Evolutionary conservation across 169 alveolate genomes (phyloP).

Genomic region (Eimeria maxima): DNA sequence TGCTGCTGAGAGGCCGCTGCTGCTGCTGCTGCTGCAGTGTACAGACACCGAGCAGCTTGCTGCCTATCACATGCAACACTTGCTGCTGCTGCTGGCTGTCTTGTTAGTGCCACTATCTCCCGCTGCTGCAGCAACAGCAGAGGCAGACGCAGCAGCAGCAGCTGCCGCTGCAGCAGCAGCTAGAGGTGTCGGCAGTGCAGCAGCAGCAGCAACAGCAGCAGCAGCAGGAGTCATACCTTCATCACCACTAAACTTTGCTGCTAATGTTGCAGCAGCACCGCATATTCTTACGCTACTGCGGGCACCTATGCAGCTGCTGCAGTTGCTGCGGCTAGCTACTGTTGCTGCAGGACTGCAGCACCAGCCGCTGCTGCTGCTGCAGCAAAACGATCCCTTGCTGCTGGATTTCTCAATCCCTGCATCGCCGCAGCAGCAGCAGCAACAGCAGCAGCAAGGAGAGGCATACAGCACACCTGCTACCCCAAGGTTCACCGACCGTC

Average conservation of each 20-base stretch:
- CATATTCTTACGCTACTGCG: conserved; percentile 53
- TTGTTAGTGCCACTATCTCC: conserved; percentile 33
- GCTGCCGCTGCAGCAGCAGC: conserved; percentile 40
- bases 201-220: conserved; percentile 24
- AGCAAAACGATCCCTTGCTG: conserved; percentile 34
- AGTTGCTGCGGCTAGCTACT: neutral
- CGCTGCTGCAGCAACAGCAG: conserved; percentile 29
- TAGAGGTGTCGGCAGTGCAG: neutral
- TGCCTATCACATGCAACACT: neutral
- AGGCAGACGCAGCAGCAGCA: conserved; percentile 37
- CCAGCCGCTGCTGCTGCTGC: conserved; percentile 44
- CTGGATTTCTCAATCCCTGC: conserved; percentile 12
- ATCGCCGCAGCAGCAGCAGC: conserved; percentile 2
- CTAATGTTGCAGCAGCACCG: conserved; percentile 42
- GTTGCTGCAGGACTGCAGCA: neutral
- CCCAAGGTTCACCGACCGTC: conserved; percentile 17
- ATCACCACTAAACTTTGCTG: neutral
- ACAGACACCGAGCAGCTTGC: conserved; percentile 14
- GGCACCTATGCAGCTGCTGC: conserved; percentile 72
- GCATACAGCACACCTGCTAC: neutral
- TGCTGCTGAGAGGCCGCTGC: conserved; percentile 24
- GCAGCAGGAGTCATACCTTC: neutral
- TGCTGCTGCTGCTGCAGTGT: conserved; percentile 53
- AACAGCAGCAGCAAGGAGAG: conserved; percentile 22
- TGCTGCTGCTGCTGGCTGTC: conserved; percentile 21